Evolutionary conservation across 1,284 basidiomycete species (phyloP).

Genomic region (Moesziomyces globuligerus): DNA sequence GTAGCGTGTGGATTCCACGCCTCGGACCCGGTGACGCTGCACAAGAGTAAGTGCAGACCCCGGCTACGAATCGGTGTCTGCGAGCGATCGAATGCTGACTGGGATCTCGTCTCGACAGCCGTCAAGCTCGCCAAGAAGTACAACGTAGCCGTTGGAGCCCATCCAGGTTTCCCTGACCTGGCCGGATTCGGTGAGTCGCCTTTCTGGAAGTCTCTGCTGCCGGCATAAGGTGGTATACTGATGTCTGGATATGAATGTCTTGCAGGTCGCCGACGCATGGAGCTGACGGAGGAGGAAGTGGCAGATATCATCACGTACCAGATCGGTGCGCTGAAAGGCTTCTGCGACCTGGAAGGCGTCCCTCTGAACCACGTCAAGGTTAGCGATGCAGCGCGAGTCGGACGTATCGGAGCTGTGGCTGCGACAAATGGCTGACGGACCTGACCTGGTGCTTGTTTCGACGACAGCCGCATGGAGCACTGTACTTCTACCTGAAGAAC

Average conservation of each 20-base stretch:
- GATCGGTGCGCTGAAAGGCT: constrained; percentile 31
- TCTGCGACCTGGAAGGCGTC: constrained; percentile 33
- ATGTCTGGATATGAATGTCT: neutral
- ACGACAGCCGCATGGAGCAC: constrained; percentile 26
- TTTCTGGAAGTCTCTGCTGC: neutral
- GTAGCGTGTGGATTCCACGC: constrained; percentile 41
- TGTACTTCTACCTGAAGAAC: constrained; percentile 41
- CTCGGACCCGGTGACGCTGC: constrained; percentile 29
- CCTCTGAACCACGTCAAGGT: constrained; percentile 39
- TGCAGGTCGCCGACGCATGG: constrained; percentile 28
- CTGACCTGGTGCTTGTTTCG: neutral
- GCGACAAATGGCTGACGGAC: too few species aligned
- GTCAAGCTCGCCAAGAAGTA: constrained; percentile 36
- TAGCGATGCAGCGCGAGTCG: too few species aligned
- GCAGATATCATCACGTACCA: constrained; percentile 41
- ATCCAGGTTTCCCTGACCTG: constrained; percentile 36
- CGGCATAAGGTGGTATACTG: neutral
- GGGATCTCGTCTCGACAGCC: neutral
- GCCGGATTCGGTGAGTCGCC: constrained; percentile 30
- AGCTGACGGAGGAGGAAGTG: constrained; percentile 29
- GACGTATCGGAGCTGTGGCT: too few species aligned
- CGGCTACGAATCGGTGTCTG: too few species aligned
- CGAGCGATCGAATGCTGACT: neutral
- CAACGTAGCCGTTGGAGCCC: constrained; percentile 26
- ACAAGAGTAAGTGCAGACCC: constrained; percentile 15